These are phyloP conservation scores for Gomphus sp. DNA, from an alignment of 1,284 basidiomycete species.

Conservation along the genomic window DNA sequence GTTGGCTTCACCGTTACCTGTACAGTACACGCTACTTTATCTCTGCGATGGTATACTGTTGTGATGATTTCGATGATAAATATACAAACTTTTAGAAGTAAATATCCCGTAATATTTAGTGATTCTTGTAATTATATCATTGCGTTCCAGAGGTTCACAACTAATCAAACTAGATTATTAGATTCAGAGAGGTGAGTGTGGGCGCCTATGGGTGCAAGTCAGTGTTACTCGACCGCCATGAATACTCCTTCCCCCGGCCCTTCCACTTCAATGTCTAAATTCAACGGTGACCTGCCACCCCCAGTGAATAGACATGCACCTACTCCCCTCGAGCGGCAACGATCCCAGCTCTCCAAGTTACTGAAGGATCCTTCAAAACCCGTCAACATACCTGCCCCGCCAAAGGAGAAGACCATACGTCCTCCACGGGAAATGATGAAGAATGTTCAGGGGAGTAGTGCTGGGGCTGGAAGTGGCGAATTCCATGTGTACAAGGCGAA, in stretches of 20 bases:
- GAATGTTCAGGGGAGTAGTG: slow-evolving; percentile 91
- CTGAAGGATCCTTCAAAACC: slow-evolving; percentile 82
- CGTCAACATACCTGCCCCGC: slow-evolving; percentile 63
- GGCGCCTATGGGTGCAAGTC: not conserved
- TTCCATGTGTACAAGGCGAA: slow-evolving; percentile 99
- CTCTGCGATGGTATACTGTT: not conserved
- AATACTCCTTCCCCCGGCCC: not conserved
- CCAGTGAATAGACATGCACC: slow-evolving; percentile 41
- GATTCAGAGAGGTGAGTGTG: not conserved
- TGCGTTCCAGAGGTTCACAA: too few species aligned
- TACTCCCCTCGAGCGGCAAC: slow-evolving; percentile 65
- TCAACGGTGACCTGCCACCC: not conserved
- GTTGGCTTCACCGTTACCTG: not conserved
- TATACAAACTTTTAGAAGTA: too few species aligned
- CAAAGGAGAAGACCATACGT: slow-evolving; percentile 71
- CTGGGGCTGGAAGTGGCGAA: slow-evolving; percentile 89
- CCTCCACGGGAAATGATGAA: slow-evolving; percentile 94
- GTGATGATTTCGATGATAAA: not conserved
- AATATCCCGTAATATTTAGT: too few species aligned
- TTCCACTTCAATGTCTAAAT: not conserved
- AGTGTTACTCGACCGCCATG: not conserved
- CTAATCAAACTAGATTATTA: too few species aligned
- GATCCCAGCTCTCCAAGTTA: slow-evolving; percentile 72
- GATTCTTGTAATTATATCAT: too few species aligned
- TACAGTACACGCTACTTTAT: not conserved